Conservation (phyloP, 441 rosid species). For the Gossypium gossypioides region DNA sequence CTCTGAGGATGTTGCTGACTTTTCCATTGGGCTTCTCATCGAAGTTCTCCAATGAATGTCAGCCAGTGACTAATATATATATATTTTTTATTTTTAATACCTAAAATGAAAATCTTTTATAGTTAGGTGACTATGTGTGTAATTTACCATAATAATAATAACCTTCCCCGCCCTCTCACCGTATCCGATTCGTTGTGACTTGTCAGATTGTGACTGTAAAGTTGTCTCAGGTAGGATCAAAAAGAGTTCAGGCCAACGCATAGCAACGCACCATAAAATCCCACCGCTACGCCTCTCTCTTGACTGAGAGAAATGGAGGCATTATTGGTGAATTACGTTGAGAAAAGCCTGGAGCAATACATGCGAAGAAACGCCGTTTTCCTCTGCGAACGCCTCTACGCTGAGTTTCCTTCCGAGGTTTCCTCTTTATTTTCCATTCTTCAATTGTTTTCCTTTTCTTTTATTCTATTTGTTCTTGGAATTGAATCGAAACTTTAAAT, state of each 20-base stretch:
- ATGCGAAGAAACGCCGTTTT: conserved; percentile 41
- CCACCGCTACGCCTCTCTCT: background rate
- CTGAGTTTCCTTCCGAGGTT: conserved; percentile 56
- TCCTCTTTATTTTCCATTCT: background rate
- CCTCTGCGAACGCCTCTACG: conserved; percentile 48
- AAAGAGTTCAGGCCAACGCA: background rate
- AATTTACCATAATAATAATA: background rate
- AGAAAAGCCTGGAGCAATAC: conserved; percentile 34
- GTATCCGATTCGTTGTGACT: background rate
- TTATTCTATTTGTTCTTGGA: background rate
- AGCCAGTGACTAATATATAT: conserved; percentile 9
- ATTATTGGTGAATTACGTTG: conserved; percentile 28
- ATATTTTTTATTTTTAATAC: background rate
- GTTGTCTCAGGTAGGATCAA: conserved; percentile 4
- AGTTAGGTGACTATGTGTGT: background rate
- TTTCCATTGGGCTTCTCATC: conserved; percentile 20
- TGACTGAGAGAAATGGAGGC: conserved; percentile 33
- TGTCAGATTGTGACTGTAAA: background rate
- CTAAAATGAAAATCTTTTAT: background rate
- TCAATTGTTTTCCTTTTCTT: background rate
- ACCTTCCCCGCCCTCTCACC: background rate
- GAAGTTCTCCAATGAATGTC: conserved; percentile 22
- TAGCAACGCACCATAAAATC: background rate
- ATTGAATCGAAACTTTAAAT: background rate
- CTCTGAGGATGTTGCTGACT: conserved; percentile 24